These are phyloP conservation scores for Pichia rugopelliculosa DNA, from an alignment of 805 yeast genomes.

Conservation along the genomic window DNA sequence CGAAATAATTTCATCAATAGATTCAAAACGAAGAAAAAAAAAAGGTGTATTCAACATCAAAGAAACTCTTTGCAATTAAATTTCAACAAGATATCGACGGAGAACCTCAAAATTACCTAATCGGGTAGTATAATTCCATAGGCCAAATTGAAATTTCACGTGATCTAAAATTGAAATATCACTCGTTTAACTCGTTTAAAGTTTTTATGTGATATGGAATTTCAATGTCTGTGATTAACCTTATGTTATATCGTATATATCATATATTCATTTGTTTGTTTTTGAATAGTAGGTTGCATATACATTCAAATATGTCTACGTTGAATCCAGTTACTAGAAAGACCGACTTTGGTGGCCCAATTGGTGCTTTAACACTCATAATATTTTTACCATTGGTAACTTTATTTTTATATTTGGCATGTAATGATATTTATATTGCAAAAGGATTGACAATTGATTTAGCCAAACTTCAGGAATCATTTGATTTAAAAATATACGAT, in stretches of 20 bases:
- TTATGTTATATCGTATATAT: background rate
- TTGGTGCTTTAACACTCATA: slow-evolving; percentile 66
- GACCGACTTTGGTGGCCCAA: slow-evolving; percentile 69
- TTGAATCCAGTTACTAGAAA: slow-evolving; percentile 68
- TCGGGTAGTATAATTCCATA: no score
- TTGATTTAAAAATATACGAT: slow-evolving; percentile 12
- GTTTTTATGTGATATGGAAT: no score
- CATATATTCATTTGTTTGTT: background rate
- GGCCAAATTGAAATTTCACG: no score
- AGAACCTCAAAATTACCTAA: no score
- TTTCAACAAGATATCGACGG: no score
- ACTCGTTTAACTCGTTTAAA: no score
- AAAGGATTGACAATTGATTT: slow-evolving; percentile 41
- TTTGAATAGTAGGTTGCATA: no score
- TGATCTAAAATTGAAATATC: no score
- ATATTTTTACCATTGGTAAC: slow-evolving; percentile 61
- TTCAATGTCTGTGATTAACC: no score
- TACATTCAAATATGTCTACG: slow-evolving; percentile 9
- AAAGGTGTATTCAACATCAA: no score
- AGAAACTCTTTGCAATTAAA: background rate
- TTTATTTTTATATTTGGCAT: slow-evolving; percentile 48
- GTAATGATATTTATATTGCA: slow-evolving; percentile 52
- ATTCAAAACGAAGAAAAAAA: background rate
- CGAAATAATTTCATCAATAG: background rate
- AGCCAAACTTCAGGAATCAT: slow-evolving; percentile 23